Evolutionary conservation across 345 rosid species (phyloP), one percentile per base, ranked within the genome.

Genomic region (Populus tremula): DNA sequence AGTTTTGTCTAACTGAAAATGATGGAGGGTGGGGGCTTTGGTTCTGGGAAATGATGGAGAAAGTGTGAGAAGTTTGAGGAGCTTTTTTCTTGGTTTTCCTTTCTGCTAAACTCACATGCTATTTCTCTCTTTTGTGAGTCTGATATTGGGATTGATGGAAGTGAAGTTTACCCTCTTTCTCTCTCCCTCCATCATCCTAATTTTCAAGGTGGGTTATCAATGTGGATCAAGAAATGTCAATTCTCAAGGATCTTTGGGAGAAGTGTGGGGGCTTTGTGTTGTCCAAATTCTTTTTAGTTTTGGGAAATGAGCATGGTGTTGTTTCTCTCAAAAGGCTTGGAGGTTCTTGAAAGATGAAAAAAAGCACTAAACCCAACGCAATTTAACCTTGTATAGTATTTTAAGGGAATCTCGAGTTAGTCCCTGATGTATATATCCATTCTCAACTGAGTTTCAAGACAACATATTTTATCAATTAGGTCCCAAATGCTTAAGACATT

Each of bases 141-240:
- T 79, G 80, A 83, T 82, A 25, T 75, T 56, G 91, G 88, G 85
- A 87, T 87, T 84, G 86, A 82, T 84, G 86, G 82, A 72, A 56
- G 84, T 56, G 64, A 45, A 59, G 61, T 35, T 72, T 66, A 27
- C 33, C 61, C 50, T 54, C 47, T 66, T 11, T 43, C 27, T 39
- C 12, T 12, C 38, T 21, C n/a, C 21, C 13, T 72, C 16, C 31
- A 7, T 39, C 70, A 73, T 82, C 69, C 88, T 10, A 78, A 82
- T 63, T 85, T 89, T 87, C 89, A 84, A 87, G 87, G 84, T 75
- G 78, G 88, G 87, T 77, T 82, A 63, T 84, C 87, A 81, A 77
- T 77, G 86, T 78, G 81, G 78, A 86, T 85, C 72, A 61, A 84
- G 85, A 81, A 83, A 77, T 84, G 89, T 85, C 77, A 50, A 78